Evolutionary conservation across 495 filamentous ascomycete species (phyloP), one percentile per base, ranked within the genome.

Genomic region (Rhizodiscina lignyota): DNA sequence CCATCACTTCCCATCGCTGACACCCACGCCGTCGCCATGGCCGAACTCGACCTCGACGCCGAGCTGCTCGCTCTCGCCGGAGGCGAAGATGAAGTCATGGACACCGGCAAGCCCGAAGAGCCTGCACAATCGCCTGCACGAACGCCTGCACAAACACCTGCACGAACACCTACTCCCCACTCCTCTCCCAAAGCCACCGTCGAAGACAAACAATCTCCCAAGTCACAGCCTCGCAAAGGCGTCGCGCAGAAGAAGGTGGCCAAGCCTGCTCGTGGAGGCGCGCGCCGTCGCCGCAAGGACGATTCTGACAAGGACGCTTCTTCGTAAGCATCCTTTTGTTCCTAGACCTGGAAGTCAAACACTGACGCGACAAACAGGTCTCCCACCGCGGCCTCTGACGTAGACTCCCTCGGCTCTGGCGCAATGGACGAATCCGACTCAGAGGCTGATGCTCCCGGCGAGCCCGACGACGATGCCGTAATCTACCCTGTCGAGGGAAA

Each of bases 341-440:
- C n/a, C n/a, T n/a, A n/a, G n/a, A n/a, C n/a, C n/a, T n/a, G n/a
- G n/a, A n/a, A n/a, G n/a, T n/a, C n/a, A n/a, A n/a, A n/a, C n/a
- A n/a, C n/a, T n/a, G n/a, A 51, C 54, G 59, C 42, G 51, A 41
- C 54, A n/a, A n/a, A n/a, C 23, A 78, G 75, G 2, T 72, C 69
- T 4, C 55, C 59, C 17, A 63, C 63, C 32, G 70, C 68, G 12
- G 83, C 81, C n/a, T 84, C 81, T 8, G 76, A 70, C 6, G n/a
- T n/a, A n/a, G 60, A 70, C 43, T 93, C 87, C 2, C 72, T 82
- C 35, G 67, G 77, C 43, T 92, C 83, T 18, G 84, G 76, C 10
- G 74, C 80, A 2, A 92, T 93, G 83, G 81, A 81, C 34, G 86
- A 92, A 50, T 91, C 83, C 16, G 79, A 85, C 38, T 78, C 78